Base-by-base conservation (phyloP, 345 rosid species). In the Acer negundo region DNA sequence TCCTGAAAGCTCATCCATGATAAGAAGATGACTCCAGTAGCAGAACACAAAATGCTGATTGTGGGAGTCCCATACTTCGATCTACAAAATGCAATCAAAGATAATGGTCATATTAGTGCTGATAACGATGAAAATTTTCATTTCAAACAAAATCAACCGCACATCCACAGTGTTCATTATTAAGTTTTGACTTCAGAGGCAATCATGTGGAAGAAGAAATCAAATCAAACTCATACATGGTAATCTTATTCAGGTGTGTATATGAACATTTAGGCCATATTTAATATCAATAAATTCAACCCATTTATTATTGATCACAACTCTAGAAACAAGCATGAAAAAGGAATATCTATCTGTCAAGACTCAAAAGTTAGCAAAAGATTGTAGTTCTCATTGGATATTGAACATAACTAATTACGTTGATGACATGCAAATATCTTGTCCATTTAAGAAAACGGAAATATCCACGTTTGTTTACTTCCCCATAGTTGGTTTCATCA, bases 1-100 rank as follows among this genome's bases (percentile, higher is more conserved):
- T 95, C 97, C 78, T 93, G 97, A 66, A 95, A 95, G 79, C 94
- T 88, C 97, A 93, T 87, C 97, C 97, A 93, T 0, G 98, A 95
- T 75, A 93, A 67, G 90, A 92, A 92, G 75, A 95, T 82, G 19
- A 95, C 96, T 82, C 98, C 98, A 9, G 88, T 85, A 8, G 98
- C 97, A 5, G 97, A 93, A 81, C 89, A 92, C 46, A 95, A 70
- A 20, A 95, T 95, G 90, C 97, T 93, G 23, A 92, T 40, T 3
- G 98, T 93, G 26, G 98, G 98, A 20, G 98, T 95, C 75, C 95
- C 98, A 23, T 92, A 82, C 84, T 90, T 95, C 0, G 98, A 95
- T 74, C 97, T 93, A 82, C 80, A 80, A 69, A 77, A 71, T 12
- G 23, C 23, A 69, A 53, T 38, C 35, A 31, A 62, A 75, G 56